Percentiles rank a stretch among this genome's conserved stretches.
Conservation (phyloP, 176 grass and related monocot genomes). For the Puya raimondii region DNA sequence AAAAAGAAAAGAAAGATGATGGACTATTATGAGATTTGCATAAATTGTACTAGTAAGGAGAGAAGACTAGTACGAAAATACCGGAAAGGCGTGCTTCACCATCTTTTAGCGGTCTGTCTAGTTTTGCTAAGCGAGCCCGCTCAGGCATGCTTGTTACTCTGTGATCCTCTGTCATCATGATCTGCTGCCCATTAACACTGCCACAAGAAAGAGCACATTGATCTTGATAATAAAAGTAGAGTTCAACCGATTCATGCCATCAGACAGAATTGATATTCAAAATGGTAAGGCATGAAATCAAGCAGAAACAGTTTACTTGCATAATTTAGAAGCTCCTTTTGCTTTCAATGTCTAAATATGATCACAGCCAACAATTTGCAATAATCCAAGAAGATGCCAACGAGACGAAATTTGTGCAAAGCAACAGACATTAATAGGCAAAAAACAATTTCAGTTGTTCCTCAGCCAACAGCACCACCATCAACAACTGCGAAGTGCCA, state of each 20-base stretch:
- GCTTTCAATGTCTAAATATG: too few relatives aligned
- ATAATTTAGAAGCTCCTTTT: too few relatives aligned
- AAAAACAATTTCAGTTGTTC: too few relatives aligned
- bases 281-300: too few relatives aligned
- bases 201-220: constrained; percentile 5
- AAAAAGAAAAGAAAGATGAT: constrained; percentile 1
- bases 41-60: background rate
- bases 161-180: constrained; percentile 75
- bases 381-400: too few relatives aligned
- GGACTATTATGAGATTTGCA: background rate
- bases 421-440: too few relatives aligned
- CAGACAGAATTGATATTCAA: background rate
- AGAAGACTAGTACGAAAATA: constrained; percentile 17
- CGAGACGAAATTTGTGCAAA: too few relatives aligned
- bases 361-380: too few relatives aligned
- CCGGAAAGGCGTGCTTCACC: constrained; percentile 58
- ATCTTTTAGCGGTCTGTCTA: constrained; percentile 61
- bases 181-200: constrained; percentile 51
- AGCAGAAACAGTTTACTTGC: too few relatives aligned
- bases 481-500: too few relatives aligned
- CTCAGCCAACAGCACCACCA: too few relatives aligned
- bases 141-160: constrained; percentile 63
- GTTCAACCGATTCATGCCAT: background rate
- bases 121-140: constrained; percentile 49
- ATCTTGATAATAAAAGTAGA: background rate